phyloP scores from a whole-genome alignment of 169 alveolate genomes.

The Miamiensis avidus region DNA sequence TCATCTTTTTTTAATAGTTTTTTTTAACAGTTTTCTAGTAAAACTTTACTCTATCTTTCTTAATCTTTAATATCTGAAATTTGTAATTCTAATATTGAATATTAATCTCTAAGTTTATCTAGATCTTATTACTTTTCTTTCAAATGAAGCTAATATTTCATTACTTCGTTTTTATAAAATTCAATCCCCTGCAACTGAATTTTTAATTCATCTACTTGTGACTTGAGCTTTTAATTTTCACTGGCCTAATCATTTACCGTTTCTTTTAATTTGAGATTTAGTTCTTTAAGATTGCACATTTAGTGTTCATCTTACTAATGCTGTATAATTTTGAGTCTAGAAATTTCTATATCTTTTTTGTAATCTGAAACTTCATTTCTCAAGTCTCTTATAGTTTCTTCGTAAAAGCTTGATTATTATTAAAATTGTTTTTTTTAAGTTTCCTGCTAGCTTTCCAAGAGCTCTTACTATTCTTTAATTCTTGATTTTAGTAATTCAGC shows the following conservation, averaged over 20 bases:
- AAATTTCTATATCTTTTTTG: background rate
- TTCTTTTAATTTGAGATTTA: background rate
- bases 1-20: background rate
- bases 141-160: background rate
- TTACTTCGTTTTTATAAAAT: background rate
- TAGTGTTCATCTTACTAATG: background rate
- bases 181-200: background rate
- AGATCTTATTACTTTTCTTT: background rate
- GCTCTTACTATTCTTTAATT: too few relatives aligned
- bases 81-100: background rate
- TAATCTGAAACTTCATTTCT: background rate
- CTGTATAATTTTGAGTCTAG: background rate
- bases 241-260: background rate
- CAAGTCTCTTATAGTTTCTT: background rate
- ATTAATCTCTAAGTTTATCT: background rate
- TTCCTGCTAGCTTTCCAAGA: background rate
- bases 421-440: too few relatives aligned
- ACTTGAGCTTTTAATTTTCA: background rate
- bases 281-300: background rate
- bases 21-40: background rate
- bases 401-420: background rate
- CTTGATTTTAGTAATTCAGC: too few relatives aligned
- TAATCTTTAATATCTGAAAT: background rate
- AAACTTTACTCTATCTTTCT: background rate
- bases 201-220: background rate